Evolutionary conservation across 768 basidiomycete genomes (phyloP).

Genomic region (Auricularia sp.): DNA sequence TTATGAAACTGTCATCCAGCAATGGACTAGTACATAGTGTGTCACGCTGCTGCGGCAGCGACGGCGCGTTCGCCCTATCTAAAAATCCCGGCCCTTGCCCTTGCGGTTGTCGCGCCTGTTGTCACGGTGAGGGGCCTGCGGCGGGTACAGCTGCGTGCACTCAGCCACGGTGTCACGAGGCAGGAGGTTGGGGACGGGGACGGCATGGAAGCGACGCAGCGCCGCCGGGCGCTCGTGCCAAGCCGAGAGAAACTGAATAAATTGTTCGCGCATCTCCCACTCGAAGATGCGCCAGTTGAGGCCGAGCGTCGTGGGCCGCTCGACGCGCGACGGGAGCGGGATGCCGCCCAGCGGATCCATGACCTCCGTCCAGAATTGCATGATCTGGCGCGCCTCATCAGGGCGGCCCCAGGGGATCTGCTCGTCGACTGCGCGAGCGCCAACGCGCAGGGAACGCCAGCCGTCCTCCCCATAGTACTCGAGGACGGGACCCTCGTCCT

Average conservation of each 20-base stretch:
- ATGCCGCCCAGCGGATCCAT: background rate
- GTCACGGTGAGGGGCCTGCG: background rate
- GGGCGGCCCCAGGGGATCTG: too few relatives aligned
- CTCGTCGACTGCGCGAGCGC: too few relatives aligned
- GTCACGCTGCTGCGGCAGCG: background rate
- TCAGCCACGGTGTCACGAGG: background rate
- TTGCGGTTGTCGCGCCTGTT: background rate
- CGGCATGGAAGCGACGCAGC: background rate
- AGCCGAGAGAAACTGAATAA: background rate
- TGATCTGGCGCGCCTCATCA: too few relatives aligned
- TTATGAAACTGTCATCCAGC: background rate
- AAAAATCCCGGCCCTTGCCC: background rate
- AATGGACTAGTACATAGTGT: background rate
- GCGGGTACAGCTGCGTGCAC: background rate
- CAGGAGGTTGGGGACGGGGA: background rate
- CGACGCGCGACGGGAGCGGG: background rate
- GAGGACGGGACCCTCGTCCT: too few relatives aligned
- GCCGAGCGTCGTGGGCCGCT: background rate
- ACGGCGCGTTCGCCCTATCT: background rate
- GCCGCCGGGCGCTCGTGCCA: background rate
- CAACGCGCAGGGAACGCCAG: too few relatives aligned
- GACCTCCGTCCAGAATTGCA: too few relatives aligned
- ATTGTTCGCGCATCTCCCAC: background rate
- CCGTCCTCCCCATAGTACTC: too few relatives aligned
- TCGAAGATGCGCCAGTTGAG: background rate